Base-by-base conservation (phyloP, 805 yeast genomes). In the Gaillardinia entomophila region DNA sequence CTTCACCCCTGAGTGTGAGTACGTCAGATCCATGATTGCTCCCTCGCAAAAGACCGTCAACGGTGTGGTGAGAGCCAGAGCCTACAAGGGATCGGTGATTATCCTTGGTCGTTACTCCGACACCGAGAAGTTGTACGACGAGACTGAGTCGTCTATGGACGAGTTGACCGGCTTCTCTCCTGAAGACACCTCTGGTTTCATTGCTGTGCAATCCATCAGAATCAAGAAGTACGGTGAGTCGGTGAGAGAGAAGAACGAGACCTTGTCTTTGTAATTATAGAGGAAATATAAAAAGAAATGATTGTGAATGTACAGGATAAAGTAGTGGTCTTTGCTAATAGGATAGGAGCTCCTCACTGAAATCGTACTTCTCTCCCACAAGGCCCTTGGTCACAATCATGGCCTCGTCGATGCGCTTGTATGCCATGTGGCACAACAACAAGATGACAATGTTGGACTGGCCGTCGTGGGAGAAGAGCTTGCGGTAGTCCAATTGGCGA, bases 111-210 rank as follows among this genome's bases (percentile, higher is more conserved):
- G 98, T 76, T 88, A 81, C 41, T 87, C 96, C 16, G 82, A 82
- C 44, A 88, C 97, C 40, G 98, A 92, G 71, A 90, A 88, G 70
- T 77, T 92, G 49, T 92, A 92, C 66, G 97, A 92, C 61, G 96
- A 96, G 45, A 87, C 96, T 35, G 97, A 90, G 66, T 89, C 97
- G 12, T 90, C 97, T 10, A 92, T 92, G 98, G 98, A 92, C 66
- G 98, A 92, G 70, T 79, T 92, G 55, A 88, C 97, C 37, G 98
- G 96, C 38, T 92, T 92, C 75, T 82, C 85, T 53, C 98, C 98
- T 43, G 88, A 84, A 61, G 97, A 90, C 62, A 87, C 98, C 38
- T 71, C 94, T 40, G 98, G 98, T 35, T 92, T 92, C 77, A 92
- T 92, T 65, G 86, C 96, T 48, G 95, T 92, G 50, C 97, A 92